These are phyloP conservation scores for Talaromyces sp. DNA, from an alignment of 2,329 filamentous ascomycete genomes.

Conservation along the genomic window DNA sequence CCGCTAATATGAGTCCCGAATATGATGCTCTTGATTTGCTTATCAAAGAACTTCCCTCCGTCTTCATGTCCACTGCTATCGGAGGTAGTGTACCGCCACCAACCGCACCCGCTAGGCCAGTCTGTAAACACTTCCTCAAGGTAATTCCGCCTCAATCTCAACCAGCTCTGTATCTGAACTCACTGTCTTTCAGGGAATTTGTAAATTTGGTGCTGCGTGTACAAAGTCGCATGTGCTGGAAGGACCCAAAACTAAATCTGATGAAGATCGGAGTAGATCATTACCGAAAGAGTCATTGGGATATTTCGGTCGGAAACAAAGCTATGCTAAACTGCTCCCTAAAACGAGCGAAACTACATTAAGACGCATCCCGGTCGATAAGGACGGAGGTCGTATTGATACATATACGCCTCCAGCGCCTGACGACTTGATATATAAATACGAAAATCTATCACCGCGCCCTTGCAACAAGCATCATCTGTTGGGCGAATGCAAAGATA, in stretches of 20 bases:
- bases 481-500: conserved; percentile 34
- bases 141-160: background rate
- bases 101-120: background rate
- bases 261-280: background rate
- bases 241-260: background rate
- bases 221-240: background rate
- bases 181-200: background rate
- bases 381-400: conserved; percentile 45
- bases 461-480: conserved; percentile 48
- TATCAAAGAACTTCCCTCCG: background rate
- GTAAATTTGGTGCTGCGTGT: background rate
- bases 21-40: background rate
- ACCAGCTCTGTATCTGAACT: background rate
- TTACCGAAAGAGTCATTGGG: background rate
- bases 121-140: background rate
- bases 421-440: conserved; percentile 34
- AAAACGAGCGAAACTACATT: conserved; percentile 14
- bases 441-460: conserved; percentile 39
- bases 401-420: conserved; percentile 34
- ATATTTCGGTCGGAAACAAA: conserved; percentile 24
- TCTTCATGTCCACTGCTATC: background rate
- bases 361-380: conserved; percentile 46
- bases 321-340: conserved; percentile 18
- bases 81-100: background rate
- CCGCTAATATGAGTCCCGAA: background rate